Conservation (phyloP, 441 rosid species). For the Gossypium laxum region DNA sequence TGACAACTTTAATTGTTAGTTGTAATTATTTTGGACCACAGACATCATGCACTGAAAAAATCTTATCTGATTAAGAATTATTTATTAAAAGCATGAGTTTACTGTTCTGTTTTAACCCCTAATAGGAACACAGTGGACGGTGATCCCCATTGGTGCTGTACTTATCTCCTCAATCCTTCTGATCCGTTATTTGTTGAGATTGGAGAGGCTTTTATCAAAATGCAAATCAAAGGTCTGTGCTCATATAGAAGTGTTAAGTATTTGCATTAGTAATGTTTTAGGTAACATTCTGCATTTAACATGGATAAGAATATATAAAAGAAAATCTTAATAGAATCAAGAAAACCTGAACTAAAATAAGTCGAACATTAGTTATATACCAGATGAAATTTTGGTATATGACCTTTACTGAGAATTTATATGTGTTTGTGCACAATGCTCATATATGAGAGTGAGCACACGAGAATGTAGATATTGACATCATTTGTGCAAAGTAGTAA, state of each 20-base stretch:
- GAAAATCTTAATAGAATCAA: background rate
- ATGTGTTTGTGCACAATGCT: background rate
- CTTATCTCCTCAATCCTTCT: conserved; percentile 82
- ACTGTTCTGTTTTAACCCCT: conserved; percentile 15
- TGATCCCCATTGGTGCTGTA: conserved; percentile 87
- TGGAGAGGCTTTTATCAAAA: conserved; percentile 76
- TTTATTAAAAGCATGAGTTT: background rate
- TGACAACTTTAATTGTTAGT: conserved; percentile 1
- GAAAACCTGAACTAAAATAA: background rate
- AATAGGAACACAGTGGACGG: conserved; percentile 85
- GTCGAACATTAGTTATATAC: background rate
- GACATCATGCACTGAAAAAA: background rate
- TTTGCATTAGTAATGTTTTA: background rate
- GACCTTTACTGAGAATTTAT: background rate
- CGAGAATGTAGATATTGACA: background rate
- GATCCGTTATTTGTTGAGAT: conserved; percentile 82
- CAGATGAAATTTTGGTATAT: background rate
- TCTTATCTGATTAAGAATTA: background rate
- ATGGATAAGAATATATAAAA: background rate
- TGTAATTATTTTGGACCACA: conserved; percentile 6
- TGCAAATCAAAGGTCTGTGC: conserved; percentile 59
- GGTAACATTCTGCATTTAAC: background rate
- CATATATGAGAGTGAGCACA: background rate
- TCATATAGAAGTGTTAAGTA: background rate
- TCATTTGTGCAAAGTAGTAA: background rate